These are phyloP conservation scores for Naematelia encephala DNA, from an alignment of 768 basidiomycete species.

Conservation along the genomic window DNA sequence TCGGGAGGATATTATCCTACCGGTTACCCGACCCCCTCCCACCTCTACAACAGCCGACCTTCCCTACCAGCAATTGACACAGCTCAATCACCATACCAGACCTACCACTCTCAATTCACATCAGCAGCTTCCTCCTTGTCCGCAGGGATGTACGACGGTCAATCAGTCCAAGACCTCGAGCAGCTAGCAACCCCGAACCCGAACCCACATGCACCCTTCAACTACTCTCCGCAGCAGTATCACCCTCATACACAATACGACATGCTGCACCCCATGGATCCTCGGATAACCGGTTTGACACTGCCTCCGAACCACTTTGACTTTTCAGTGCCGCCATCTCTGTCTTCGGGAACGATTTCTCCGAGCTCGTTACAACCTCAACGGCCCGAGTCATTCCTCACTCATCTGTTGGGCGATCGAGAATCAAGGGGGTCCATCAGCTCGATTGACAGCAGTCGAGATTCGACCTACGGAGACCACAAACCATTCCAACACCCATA, in stretches of 20 bases:
- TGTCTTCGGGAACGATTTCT: slow-evolving; percentile 2
- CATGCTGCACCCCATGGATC: neutral
- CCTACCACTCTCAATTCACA: neutral
- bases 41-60: neutral
- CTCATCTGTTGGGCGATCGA: slow-evolving; percentile 27
- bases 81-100: neutral
- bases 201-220: neutral
- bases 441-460: slow-evolving; percentile 28
- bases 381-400: slow-evolving; percentile 3
- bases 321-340: neutral
- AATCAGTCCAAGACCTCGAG: neutral
- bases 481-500: slow-evolving; percentile 18
- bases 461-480: slow-evolving; percentile 17
- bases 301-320: neutral
- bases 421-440: slow-evolving; percentile 35
- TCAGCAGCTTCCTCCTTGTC: neutral
- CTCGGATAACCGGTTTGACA: neutral
- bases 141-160: neutral
- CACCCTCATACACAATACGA: slow-evolving; percentile 1
- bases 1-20: neutral
- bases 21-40: neutral
- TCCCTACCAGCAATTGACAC: neutral
- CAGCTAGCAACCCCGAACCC: neutral
- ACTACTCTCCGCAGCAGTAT: neutral
- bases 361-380: slow-evolving; percentile 1